Base-by-base conservation (phyloP, 306 rosid species). In the Mimosa bimucronata region DNA sequence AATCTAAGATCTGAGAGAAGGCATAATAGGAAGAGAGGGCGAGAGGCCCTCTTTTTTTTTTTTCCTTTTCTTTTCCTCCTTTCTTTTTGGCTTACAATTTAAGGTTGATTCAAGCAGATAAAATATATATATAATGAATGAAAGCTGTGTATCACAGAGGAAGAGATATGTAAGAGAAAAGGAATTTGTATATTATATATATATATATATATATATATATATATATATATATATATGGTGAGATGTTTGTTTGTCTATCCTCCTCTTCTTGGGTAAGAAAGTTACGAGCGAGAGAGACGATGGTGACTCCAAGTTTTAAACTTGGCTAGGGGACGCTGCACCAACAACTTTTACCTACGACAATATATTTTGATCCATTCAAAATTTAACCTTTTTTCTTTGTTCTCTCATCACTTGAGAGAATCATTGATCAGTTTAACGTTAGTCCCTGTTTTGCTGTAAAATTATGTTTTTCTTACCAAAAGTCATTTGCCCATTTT, bases 1-100 rank as follows among this genome's bases (percentile, higher is more conserved):
- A 86, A 92, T 82, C 92, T 90, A 94, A 92, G 98, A 94, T 94
- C 97, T 89, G 87, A 86, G 89, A 85, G 87, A 85, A 90, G 77
- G 91, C 90, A 85, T 88, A 88, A 88, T 57, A 84, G 77, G 89
- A 79, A 85, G 88, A 90, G 97, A 94, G 97, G 92, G 98, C 98
- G 84, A 82, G 79, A 87, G 92, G 91, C 91, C 97, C 94, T 88
- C 90, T 86, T 78, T 81, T 79, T 65, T 46, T 57, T 75, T 68
- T 26, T 4, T 13, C 72, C 64, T 71, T 64, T 66, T 37, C 25
- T 16, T 66, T 66, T 37, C 50, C 26, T 40, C 8, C 50, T 67
- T 38, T 69, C 31, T 69, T 69, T 82, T 79, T 79, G 79, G 81
- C 79, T 78, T 69, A 71, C 83, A 87, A 86, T 85, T n/a, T 81